phyloP scores from a whole-genome alignment of 2,329 filamentous ascomycete genomes.

The Cladophialophora chaetospira region DNA sequence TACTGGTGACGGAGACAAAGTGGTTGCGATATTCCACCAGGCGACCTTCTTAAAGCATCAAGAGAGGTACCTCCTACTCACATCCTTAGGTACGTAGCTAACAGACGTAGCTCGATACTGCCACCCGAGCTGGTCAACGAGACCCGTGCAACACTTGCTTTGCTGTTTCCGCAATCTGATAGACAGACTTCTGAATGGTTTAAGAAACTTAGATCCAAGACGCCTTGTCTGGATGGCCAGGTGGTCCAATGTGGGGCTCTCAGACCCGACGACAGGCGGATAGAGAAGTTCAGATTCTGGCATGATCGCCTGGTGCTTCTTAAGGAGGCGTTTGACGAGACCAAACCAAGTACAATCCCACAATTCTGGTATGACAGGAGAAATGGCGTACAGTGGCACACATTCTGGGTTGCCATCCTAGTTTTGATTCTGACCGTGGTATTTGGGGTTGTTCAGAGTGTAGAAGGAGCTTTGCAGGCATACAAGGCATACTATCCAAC shows the following conservation, averaged over 20 bases:
- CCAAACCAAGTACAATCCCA: slow-evolving; percentile 40
- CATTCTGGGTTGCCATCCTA: slow-evolving; percentile 48
- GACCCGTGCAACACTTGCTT: slow-evolving; percentile 1
- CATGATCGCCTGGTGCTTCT: slow-evolving; percentile 47
- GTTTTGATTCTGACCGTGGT: slow-evolving; percentile 38
- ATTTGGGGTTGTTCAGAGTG: slow-evolving; percentile 40
- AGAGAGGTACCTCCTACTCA: slow-evolving; percentile 1
- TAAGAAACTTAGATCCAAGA: slow-evolving; percentile 12
- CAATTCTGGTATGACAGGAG: slow-evolving; percentile 40
- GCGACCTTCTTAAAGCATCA: slow-evolving; percentile 11
- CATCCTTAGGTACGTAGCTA: background rate
- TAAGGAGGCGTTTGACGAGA: slow-evolving; percentile 47
- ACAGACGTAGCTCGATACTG: background rate
- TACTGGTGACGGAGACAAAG: background rate
- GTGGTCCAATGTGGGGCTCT: slow-evolving; percentile 38
- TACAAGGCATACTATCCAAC: slow-evolving; percentile 36
- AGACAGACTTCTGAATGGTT: slow-evolving; percentile 34
- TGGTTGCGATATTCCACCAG: slow-evolving; percentile 11
- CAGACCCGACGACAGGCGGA: slow-evolving; percentile 31
- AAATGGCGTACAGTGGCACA: slow-evolving; percentile 39
- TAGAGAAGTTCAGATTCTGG: slow-evolving; percentile 45
- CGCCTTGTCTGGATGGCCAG: slow-evolving; percentile 35
- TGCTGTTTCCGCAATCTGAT: slow-evolving; percentile 7
- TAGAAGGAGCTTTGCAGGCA: slow-evolving; percentile 48
- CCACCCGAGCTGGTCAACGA: background rate